Evolutionary conservation across 2,329 filamentous ascomycete genomes (phyloP), one percentile per base, ranked within the genome.

Genomic region (Alternaria metachromatica): DNA sequence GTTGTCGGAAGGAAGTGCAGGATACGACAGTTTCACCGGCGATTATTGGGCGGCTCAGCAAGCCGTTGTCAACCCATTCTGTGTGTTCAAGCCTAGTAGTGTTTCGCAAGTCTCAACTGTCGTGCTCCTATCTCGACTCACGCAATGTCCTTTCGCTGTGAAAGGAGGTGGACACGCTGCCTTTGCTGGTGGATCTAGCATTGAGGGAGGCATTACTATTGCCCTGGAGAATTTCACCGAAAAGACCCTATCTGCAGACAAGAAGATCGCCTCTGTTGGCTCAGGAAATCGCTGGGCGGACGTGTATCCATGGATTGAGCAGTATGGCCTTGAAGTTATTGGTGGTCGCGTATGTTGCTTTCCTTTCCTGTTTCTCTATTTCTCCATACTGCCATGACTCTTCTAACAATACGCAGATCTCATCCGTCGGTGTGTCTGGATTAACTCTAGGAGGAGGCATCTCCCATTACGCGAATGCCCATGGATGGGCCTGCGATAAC

Each of bases 121-220:
- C 4, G 60, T 77, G 13, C 59, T 75, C 3, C 25, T 76, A 8
- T 71, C 73, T 6, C 67, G 72, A 11, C 53, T 74, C 3, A 71
- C 69, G 9, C 68, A 68, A 53, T 80, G 76, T 48, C 72, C 69
- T 79, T 82, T 83, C 58, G 80, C 81, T 5, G 76, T 84, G 4
- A 82, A 81, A 58, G 78, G 80, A 25, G 70, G 70, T 6, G 72
- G 74, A 2, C 75, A 76, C 59, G 68, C 71, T 50, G 68, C 71
- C 3, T 72, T 70, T 30, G 70, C 70, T 23, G 76, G 75, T 10
- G 64, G 68, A 11, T 77, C 76, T 2, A 78, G 73, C 51, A 78
- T 78, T 25, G 66, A 77, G 10, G 70, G 67, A 28, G 77, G 77
- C 13, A 73, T 79, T 9, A 78, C 76, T 1, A 64, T 78, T 26